These are phyloP conservation scores for Epichloe gansuensis DNA, from an alignment of 2,329 filamentous ascomycete genomes.

Conservation along the genomic window DNA sequence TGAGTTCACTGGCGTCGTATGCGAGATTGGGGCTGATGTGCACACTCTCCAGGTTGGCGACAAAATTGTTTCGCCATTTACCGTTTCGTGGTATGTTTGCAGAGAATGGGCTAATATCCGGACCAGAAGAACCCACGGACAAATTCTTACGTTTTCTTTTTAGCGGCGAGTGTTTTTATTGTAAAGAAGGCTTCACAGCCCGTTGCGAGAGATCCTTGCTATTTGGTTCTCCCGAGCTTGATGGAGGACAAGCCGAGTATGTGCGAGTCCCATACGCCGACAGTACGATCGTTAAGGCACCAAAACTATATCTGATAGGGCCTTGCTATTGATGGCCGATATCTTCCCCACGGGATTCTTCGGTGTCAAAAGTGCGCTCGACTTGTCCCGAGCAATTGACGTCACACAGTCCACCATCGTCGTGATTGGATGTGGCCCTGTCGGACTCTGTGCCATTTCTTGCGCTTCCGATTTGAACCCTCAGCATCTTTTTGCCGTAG, in stretches of 20 bases:
- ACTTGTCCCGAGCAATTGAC: slow-evolving; percentile 33
- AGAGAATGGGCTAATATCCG: background rate
- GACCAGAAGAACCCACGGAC: background rate
- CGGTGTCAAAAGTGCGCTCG: slow-evolving; percentile 67
- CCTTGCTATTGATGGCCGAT: slow-evolving; percentile 79
- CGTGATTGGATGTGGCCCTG: slow-evolving; percentile 72
- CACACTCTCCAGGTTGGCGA: slow-evolving; percentile 62
- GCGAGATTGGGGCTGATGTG: slow-evolving; percentile 55
- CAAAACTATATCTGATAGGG: slow-evolving; percentile 56
- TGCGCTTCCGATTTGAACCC: slow-evolving; percentile 66
- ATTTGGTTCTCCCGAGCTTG: slow-evolving; percentile 57
- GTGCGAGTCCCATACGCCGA: slow-evolving; percentile 74
- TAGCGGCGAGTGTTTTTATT: slow-evolving; percentile 67
- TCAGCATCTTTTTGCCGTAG: slow-evolving; percentile 65
- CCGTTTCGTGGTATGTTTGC: slow-evolving; percentile 54
- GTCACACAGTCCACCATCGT: slow-evolving; percentile 54
- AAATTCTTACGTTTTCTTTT: background rate
- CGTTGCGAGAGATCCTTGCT: slow-evolving; percentile 60
- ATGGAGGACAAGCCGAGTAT: slow-evolving; percentile 74
- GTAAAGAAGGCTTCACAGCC: slow-evolving; percentile 61
- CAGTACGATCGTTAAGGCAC: slow-evolving; percentile 62
- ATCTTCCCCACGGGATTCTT: slow-evolving; percentile 86
- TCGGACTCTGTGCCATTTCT: slow-evolving; percentile 74
- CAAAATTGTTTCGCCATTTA: slow-evolving; percentile 73
- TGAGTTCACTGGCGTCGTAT: slow-evolving; percentile 71